A percentile compares a stretch with the other conserved stretches of the same genome.
Conservation (phyloP, 2,329 filamentous ascomycete genomes). For the Xylaria sp. region DNA sequence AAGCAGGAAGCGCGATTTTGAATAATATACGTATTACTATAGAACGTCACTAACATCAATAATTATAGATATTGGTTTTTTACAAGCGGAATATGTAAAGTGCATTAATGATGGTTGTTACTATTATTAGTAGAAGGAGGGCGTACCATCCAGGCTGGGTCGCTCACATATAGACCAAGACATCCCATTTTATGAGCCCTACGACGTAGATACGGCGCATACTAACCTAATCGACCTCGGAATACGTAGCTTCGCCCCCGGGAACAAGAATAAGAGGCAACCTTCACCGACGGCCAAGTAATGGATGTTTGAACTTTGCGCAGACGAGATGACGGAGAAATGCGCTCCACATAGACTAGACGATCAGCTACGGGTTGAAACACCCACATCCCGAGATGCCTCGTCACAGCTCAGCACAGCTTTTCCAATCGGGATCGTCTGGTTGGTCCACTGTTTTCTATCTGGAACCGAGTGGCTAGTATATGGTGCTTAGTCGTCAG, state of each 20-base stretch:
- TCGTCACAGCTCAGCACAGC: not conserved
- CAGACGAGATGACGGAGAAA: conserved; percentile 5
- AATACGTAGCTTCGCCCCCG: not conserved
- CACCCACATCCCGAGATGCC: conserved; percentile 10
- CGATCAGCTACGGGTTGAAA: not conserved
- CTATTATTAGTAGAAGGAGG: too few species aligned
- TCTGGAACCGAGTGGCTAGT: not conserved
- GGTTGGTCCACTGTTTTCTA: conserved; percentile 11
- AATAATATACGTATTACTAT: too few species aligned
- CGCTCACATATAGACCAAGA: too few species aligned
- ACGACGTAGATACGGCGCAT: too few species aligned
- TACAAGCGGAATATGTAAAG: too few species aligned
- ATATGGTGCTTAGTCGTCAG: conserved; percentile 7
- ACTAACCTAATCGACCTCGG: not conserved
- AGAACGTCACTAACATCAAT: too few species aligned
- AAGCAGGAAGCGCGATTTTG: too few species aligned
- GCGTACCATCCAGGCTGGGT: too few species aligned
- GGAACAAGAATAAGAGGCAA: not conserved
- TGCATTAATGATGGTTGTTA: too few species aligned
- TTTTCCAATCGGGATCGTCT: conserved; percentile 10
- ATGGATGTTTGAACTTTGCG: conserved; percentile 10
- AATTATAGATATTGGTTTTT: too few species aligned
- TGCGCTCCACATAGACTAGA: not conserved
- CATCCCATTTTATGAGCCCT: too few species aligned
- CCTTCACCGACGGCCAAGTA: not conserved